Percentiles rank a stretch among this genome's conserved stretches.
Evolutionary conservation across 371 early-diverging fungal genomes (phyloP).

Genomic region (Basidiobolus meristosporus): DNA sequence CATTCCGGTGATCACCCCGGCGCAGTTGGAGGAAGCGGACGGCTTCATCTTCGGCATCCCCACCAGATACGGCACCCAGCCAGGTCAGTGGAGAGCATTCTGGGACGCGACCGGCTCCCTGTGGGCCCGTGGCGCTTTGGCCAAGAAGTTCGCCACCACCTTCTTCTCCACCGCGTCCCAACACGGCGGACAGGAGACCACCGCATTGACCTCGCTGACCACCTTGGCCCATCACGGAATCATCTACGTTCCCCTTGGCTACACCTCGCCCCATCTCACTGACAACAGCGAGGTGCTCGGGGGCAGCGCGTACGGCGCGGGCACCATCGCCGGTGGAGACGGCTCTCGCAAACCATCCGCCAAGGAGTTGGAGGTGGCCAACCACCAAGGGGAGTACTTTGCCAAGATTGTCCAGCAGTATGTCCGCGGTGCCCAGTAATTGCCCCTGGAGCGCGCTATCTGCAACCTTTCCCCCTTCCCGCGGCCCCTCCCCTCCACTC

Average conservation of each 20-base stretch:
- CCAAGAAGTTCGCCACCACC: constrained; percentile 48
- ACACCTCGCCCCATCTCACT: constrained; percentile 19
- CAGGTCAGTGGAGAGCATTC: constrained; percentile 58
- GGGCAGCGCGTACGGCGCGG: constrained; percentile 58
- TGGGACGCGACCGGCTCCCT: constrained; percentile 41
- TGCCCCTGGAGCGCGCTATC: no score
- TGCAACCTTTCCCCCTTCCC: no score
- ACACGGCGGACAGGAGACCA: constrained; percentile 67
- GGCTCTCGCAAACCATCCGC: constrained; percentile 39
- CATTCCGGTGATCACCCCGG: constrained; percentile 36
- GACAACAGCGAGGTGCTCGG: constrained; percentile 33
- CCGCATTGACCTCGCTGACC: constrained; percentile 39
- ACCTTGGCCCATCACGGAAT: constrained; percentile 68
- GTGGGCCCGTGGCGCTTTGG: constrained; percentile 20
- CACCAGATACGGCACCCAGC: constrained; percentile 52
- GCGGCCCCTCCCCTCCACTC: no score
- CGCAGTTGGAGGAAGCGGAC: constrained; percentile 41
- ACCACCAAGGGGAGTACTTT: constrained; percentile 39
- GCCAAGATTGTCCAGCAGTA: no score
- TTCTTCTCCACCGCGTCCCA: no score
- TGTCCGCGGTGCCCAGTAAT: no score
- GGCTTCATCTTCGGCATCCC: constrained; percentile 63
- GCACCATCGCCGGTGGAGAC: constrained; percentile 44
- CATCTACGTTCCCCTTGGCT: no score
- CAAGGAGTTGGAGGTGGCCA: constrained; percentile 44